These are phyloP conservation scores for Leishmania gerbilli DNA, from an alignment of 208 protist genomes.

Conservation along the genomic window DNA sequence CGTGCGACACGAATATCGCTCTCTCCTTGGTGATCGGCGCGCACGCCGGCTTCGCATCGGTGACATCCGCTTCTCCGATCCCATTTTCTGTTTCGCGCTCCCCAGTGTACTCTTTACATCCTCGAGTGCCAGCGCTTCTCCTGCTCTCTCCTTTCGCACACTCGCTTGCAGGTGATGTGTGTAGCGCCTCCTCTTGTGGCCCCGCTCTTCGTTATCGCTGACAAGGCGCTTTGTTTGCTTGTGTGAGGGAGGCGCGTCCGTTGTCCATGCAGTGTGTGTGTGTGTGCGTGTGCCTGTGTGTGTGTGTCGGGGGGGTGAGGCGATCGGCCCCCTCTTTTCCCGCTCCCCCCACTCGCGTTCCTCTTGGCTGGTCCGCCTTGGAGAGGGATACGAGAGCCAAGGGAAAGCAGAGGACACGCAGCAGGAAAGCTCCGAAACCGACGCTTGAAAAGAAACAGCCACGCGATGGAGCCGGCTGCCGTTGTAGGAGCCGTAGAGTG, in stretches of 20 bases:
- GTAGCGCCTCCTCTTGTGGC: background rate
- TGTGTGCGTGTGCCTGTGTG: too few species aligned
- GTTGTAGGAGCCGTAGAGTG: too few species aligned
- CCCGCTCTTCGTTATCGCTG: background rate
- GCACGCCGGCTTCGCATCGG: background rate
- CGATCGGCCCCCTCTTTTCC: background rate
- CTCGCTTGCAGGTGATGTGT: background rate
- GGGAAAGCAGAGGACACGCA: background rate
- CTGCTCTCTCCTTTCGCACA: background rate
- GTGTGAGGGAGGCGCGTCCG: background rate
- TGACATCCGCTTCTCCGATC: background rate
- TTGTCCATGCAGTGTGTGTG: background rate
- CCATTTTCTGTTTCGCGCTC: background rate
- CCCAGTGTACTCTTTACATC: background rate
- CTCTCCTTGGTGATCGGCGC: background rate
- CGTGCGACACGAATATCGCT: background rate
- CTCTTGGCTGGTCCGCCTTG: background rate
- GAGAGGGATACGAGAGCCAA: too few species aligned
- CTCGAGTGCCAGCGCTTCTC: background rate
- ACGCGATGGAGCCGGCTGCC: background rate
- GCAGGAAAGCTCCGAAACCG: background rate
- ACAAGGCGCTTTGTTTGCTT: background rate
- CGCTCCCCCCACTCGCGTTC: background rate
- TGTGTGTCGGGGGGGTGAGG: too few species aligned
- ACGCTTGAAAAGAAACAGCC: background rate